Percentiles rank a stretch among this genome's conserved stretches.
phyloP scores from a whole-genome alignment of 768 basidiomycete genomes.

The Cystobasidium onofrii region DNA sequence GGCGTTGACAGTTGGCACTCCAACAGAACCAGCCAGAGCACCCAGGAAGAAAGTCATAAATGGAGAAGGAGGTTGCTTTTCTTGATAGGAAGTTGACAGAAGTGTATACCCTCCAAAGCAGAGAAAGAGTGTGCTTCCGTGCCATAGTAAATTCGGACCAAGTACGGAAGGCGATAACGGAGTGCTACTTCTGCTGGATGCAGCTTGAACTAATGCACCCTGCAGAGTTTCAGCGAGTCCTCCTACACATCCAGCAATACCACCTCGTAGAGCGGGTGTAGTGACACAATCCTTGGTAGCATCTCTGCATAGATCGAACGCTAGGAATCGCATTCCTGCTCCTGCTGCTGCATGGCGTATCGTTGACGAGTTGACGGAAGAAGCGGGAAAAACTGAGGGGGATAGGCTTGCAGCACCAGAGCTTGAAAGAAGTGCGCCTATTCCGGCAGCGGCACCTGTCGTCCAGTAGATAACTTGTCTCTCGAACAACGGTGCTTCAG shows the following conservation, averaged over 20 bases:
- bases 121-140: slow-evolving; percentile 20
- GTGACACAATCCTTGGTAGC: not conserved
- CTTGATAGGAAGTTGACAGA: slow-evolving; percentile 1
- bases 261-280: not conserved
- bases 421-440: not conserved
- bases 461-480: slow-evolving; percentile 9
- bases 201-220: not conserved
- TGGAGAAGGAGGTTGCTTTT: not conserved
- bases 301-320: slow-evolving; percentile 14
- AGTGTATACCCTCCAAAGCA: slow-evolving; percentile 16
- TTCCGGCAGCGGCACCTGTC: not conserved
- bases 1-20: not conserved
- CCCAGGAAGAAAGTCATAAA: slow-evolving; percentile 3
- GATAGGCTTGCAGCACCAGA: not conserved
- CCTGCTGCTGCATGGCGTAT: not conserved
- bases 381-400: not conserved
- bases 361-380: not conserved
- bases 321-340: slow-evolving; percentile 11
- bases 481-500: not conserved
- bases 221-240: slow-evolving; percentile 15
- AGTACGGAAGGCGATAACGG: not conserved
- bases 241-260: not conserved
- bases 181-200: not conserved
- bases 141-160: not conserved
- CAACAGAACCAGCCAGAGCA: not conserved